Evolutionary conservation across 1,284 basidiomycete genomes (phyloP).

Genomic region (Phellopilus nigrolimitatus): DNA sequence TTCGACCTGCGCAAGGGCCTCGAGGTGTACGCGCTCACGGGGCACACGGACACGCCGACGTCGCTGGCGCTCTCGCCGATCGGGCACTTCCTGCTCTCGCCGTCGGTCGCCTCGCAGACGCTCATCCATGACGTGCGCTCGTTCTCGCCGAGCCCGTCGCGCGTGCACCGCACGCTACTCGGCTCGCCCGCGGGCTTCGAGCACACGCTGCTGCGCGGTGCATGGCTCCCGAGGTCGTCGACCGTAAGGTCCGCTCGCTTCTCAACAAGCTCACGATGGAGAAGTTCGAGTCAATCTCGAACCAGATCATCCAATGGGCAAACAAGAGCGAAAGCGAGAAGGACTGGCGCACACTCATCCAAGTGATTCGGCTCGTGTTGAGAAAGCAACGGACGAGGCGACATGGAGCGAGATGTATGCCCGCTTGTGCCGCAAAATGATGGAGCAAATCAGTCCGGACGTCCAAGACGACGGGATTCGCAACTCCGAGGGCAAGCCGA

Average conservation of each 20-base stretch:
- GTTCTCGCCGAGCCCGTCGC: no score
- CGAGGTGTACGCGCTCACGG: conserved; percentile 60
- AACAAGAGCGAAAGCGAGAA: conserved; percentile 91
- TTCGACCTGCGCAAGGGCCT: conserved; percentile 82
- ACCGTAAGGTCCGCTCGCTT: no score
- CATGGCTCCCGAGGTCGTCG: no score
- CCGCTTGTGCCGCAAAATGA: no score
- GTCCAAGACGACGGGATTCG: conserved; percentile 86
- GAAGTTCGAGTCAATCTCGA: conserved; percentile 92
- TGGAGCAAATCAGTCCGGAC: conserved; percentile 46
- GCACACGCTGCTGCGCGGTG: no score
- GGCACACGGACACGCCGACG: conserved; percentile 36
- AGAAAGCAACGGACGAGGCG: no score
- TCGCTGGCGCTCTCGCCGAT: conserved; percentile 77
- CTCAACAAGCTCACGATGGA: no score
- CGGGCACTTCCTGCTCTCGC: conserved; percentile 80
- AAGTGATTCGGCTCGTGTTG: no score
- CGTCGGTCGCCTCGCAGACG: no score
- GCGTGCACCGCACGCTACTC: no score
- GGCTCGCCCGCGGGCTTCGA: no score
- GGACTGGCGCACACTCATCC: conserved; percentile 83
- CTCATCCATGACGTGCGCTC: conserved; percentile 92
- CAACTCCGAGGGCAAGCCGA: conserved; percentile 74
- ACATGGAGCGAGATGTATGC: no score
- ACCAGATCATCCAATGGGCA: conserved; percentile 90